Percentiles rank a stretch among this genome's conserved stretches.
phyloP scores from a whole-genome alignment of 495 filamentous ascomycete genomes.

The Diplogelasinospora grovesii region DNA sequence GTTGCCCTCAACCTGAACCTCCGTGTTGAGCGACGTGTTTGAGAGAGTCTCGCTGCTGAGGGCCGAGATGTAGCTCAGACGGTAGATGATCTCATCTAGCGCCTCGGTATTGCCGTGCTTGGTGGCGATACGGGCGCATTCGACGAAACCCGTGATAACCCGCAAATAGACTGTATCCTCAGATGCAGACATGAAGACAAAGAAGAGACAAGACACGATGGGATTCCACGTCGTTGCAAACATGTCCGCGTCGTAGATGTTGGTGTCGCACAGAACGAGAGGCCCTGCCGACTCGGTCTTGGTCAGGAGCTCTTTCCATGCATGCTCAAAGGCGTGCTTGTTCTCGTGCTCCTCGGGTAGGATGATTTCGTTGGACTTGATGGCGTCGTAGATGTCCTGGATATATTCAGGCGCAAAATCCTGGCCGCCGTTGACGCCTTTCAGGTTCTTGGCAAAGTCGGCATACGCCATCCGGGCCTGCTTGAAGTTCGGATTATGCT shows the following conservation, averaged over 20 bases:
- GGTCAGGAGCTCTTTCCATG: conserved; percentile 88
- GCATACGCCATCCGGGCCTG: conserved; percentile 71
- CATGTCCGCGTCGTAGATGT: conserved; percentile 95
- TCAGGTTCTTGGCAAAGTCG: conserved; percentile 80
- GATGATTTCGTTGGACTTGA: conserved; percentile 90
- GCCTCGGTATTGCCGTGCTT: conserved; percentile 78
- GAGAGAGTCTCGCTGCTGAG: conserved; percentile 66
- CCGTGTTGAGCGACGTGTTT: conserved; percentile 87
- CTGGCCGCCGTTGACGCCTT: conserved; percentile 77
- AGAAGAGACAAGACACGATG: conserved; percentile 88
- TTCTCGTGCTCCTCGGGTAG: conserved; percentile 96
- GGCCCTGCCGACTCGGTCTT: conserved; percentile 74
- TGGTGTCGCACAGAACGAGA: conserved; percentile 77
- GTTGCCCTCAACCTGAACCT: conserved; percentile 85
- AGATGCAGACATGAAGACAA: conserved; percentile 97
- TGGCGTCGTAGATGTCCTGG: conserved; percentile 81
- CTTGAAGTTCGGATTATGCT: conserved; percentile 91
- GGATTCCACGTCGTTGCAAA: conserved; percentile 95
- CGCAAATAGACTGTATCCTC: conserved; percentile 95
- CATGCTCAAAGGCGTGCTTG: conserved; percentile 90
- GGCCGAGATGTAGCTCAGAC: conserved; percentile 83
- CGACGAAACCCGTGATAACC: conserved; percentile 89
- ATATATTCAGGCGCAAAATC: conserved; percentile 85
- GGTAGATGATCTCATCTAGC: conserved; percentile 84
- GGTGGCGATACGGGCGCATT: conserved; percentile 89